Evolutionary conservation across 1,284 basidiomycete genomes (phyloP).

Genomic region (Irpex sp.): DNA sequence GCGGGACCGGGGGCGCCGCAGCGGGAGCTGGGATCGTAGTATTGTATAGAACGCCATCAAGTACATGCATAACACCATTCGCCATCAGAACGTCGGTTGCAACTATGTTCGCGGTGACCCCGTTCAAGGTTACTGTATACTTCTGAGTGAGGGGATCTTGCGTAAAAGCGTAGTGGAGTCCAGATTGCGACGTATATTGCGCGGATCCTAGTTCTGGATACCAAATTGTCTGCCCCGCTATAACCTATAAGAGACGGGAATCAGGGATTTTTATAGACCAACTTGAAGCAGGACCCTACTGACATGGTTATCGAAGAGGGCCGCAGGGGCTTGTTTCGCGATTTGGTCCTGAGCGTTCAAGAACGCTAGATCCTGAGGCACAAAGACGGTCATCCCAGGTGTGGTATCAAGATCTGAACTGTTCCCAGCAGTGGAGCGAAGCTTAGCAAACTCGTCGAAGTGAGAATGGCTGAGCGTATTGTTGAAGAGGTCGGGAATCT

Average conservation of each 20-base stretch:
- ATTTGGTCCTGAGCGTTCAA: background rate
- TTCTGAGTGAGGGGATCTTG: background rate
- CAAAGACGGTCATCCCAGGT: constrained; percentile 7
- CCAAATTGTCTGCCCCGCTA: background rate
- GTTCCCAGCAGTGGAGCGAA: background rate
- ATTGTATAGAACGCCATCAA: constrained; percentile 4
- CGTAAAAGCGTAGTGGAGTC: background rate
- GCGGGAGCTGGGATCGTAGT: background rate
- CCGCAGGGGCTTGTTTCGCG: background rate
- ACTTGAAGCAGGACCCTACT: background rate
- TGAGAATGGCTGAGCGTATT: background rate
- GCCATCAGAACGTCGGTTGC: background rate
- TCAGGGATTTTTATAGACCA: background rate
- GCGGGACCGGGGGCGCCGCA: too few species aligned
- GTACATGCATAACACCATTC: constrained; percentile 7
- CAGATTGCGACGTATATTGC: background rate
- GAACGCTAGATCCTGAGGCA: constrained; percentile 5
- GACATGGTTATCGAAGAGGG: constrained; percentile 8
- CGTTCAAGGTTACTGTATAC: constrained; percentile 4
- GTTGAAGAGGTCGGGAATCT: background rate
- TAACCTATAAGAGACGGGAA: background rate
- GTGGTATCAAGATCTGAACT: background rate
- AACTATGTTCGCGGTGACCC: constrained; percentile 4
- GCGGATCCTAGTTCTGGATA: background rate
- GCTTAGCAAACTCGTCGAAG: background rate